Percentiles rank a stretch among this genome's conserved stretches.
These are phyloP conservation scores for Scleromitrula shiraiana DNA, from an alignment of 2,329 filamentous ascomycete genomes.

Conservation along the genomic window DNA sequence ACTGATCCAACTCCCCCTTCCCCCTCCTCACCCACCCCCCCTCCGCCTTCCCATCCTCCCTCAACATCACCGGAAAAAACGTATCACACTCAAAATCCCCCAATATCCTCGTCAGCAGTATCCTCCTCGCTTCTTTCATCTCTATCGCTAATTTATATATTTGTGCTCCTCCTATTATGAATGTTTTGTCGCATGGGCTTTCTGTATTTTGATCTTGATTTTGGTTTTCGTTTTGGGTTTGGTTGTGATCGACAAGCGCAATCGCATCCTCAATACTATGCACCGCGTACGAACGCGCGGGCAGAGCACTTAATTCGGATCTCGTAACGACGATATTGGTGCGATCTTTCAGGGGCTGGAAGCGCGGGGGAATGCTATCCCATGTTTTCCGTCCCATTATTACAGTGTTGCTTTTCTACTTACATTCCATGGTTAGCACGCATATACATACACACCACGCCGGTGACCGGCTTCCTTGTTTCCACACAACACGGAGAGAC, in stretches of 20 bases:
- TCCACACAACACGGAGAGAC: no score
- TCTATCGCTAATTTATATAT: constrained; percentile 69
- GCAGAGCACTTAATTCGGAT: not conserved
- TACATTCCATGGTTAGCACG: no score
- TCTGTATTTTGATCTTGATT: not conserved
- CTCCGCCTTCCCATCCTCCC: constrained; percentile 21
- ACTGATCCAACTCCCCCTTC: constrained; percentile 48
- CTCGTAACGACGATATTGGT: constrained; percentile 72
- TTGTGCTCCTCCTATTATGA: constrained; percentile 84
- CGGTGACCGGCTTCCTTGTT: no score
- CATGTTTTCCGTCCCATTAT: constrained; percentile 98
- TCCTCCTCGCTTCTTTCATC: constrained; percentile 46
- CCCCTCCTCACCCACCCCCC: constrained; percentile 46
- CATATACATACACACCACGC: no score
- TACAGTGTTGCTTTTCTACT: constrained; percentile 54
- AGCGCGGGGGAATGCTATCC: constrained; percentile 74
- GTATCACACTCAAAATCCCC: constrained; percentile 70
- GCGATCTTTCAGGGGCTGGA: constrained; percentile 71
- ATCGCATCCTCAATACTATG: not conserved
- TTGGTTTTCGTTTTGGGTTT: no score
- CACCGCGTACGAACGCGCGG: not conserved
- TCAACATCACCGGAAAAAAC: constrained; percentile 56
- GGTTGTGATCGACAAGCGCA: not conserved
- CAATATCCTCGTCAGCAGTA: constrained; percentile 63
- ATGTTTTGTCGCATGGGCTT: constrained; percentile 32